Evolutionary conservation across 2,329 filamentous ascomycete species (phyloP), one percentile per base, ranked within the genome.

Genomic region (Microsporum ferrugineum): DNA sequence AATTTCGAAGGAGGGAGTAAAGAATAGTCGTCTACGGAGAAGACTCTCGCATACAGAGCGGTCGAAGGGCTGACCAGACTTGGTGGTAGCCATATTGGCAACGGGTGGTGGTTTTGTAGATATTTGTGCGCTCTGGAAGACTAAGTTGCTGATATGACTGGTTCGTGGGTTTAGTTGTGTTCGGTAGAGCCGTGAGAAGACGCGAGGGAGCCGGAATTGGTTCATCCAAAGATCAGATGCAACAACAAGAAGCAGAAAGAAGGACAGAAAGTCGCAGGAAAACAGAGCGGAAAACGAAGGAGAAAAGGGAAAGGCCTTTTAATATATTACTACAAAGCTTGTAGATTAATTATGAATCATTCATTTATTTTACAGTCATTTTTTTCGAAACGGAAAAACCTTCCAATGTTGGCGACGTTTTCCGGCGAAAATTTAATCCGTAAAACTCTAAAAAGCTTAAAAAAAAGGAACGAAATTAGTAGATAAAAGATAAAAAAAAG

Each of bases 1-100:
- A 70, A 95, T 92, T 76, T 97, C 94, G 76, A 96, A 97, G 60
- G 91, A 87, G 60, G 91, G 91, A 65, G 91, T 96, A 78, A 94
- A 95, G 81, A 97, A 97, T 78, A 92, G 81, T 75, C 91, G 88
- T 66, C 91, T 88, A 67, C 88, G 86, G 69, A 97, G 85, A 71
- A 97, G 84, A 64, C 86, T 88, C 72, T 97, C 94, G 71, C 97
- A 84, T 61, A 84, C 79, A 63, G 82, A 78, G 71, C 90, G 86
- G 76, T 97, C 91, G 69, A 99, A 87, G 76, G 89, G 85, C 80
- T 96, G 86, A 69, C 92, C 94, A 77, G 88, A 91, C 72, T 90
- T 85, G 63, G 91, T 95, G 66, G 88, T 94, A 60, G 82, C 76
- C 81, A 84, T 84, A 51, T 60, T 56, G 65, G 64, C 76, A 64